Evolutionary conservation across 768 basidiomycete species (phyloP).

Genomic region (Pisolithus albus): DNA sequence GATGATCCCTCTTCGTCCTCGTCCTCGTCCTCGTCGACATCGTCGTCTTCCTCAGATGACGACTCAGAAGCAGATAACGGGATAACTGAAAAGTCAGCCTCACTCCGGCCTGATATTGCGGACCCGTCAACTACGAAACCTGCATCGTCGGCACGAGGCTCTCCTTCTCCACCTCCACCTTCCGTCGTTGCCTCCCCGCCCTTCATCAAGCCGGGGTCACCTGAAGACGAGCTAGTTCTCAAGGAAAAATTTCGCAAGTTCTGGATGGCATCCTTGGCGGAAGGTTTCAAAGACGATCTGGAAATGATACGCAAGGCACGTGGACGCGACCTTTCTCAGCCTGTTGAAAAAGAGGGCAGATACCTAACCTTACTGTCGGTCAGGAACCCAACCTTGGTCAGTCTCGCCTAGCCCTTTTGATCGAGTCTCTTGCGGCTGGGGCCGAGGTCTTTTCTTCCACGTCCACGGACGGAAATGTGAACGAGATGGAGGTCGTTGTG

Average conservation of each 20-base stretch:
- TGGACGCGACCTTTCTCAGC: background rate
- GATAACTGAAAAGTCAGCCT: background rate
- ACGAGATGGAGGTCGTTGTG: constrained; percentile 75
- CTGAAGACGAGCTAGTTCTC: constrained; percentile 44
- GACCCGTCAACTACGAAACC: background rate
- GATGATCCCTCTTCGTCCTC: background rate
- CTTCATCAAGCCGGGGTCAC: constrained; percentile 41
- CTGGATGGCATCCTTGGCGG: constrained; percentile 80
- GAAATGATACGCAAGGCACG: constrained; percentile 75
- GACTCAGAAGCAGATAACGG: constrained; percentile 8
- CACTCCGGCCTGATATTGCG: background rate
- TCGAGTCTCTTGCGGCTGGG: constrained; percentile 77
- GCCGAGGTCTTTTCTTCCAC: constrained; percentile 61
- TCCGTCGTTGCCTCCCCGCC: constrained; percentile 39
- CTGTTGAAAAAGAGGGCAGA: no score
- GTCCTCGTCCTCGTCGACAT: constrained; percentile 3
- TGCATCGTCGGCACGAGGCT: constrained; percentile 10
- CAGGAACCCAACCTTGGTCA: constrained; percentile 64
- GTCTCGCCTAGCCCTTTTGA: constrained; percentile 63
- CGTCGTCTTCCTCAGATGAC: constrained; percentile 14
- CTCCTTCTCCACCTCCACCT: constrained; percentile 18
- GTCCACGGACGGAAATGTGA: constrained; percentile 29
- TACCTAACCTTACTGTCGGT: background rate
- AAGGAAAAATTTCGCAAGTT: constrained; percentile 72
- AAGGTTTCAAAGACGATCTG: constrained; percentile 79